phyloP scores from a whole-genome alignment of 2,329 filamentous ascomycete species.

The Fusarium napiforme region DNA sequence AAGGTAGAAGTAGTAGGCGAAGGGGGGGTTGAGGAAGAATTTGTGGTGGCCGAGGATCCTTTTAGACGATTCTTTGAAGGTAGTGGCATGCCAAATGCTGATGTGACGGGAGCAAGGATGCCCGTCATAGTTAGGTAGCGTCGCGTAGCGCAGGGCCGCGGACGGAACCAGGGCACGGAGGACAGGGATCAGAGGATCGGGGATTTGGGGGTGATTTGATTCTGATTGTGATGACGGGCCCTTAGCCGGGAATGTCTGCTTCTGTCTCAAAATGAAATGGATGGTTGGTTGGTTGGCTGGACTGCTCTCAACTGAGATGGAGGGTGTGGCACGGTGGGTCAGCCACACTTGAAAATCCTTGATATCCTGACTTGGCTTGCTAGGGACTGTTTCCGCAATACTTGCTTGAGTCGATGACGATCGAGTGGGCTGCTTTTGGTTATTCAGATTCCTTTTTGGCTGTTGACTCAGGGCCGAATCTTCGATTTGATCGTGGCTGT shows the following conservation, averaged over 20 bases:
- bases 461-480: constrained; percentile 7
- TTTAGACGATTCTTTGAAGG: constrained; percentile 43
- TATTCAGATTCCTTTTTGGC: constrained; percentile 14
- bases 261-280: background rate
- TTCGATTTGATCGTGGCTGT: constrained; percentile 29
- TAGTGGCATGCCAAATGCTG: constrained; percentile 50
- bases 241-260: background rate
- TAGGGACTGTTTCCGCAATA: constrained; percentile 6
- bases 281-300: background rate
- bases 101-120: constrained; percentile 48
- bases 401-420: constrained; percentile 35
- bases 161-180: background rate
- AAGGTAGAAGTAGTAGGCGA: constrained; percentile 27
- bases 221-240: constrained; percentile 10
- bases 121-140: constrained; percentile 45
- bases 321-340: constrained; percentile 38
- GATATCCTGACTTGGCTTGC: constrained; percentile 20
- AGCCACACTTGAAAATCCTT: constrained; percentile 36
- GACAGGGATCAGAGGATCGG: background rate
- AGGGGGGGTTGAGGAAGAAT: constrained; percentile 23
- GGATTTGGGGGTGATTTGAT: constrained; percentile 4
- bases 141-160: background rate
- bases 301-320: background rate
- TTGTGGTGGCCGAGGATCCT: constrained; percentile 26
- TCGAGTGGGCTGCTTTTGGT: constrained; percentile 35